These are phyloP conservation scores for Lecanoromycetidae sp. DNA, from an alignment of 2,329 filamentous ascomycete species.

Conservation along the genomic window DNA sequence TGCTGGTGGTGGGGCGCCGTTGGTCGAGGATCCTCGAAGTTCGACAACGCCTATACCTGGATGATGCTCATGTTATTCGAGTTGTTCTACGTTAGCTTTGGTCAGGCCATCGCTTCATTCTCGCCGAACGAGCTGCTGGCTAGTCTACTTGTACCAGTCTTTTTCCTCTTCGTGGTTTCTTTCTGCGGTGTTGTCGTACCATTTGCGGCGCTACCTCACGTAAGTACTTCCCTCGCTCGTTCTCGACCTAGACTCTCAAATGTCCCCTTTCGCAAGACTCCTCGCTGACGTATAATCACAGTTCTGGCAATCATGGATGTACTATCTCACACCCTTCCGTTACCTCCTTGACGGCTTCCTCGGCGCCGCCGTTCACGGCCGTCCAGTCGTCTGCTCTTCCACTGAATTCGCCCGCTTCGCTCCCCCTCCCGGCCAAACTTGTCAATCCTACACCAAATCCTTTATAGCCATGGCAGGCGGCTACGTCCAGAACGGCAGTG, in stretches of 20 bases:
- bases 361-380: constrained; percentile 41
- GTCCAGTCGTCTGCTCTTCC: constrained; percentile 43
- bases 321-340: constrained; percentile 55
- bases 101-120: constrained; percentile 53
- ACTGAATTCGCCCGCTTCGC: constrained; percentile 50
- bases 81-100: constrained; percentile 52
- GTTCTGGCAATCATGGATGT: constrained; percentile 59
- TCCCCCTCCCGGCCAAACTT: constrained; percentile 47
- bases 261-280: no score
- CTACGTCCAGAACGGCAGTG: constrained; percentile 45
- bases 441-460: constrained; percentile 44
- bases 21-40: constrained; percentile 43
- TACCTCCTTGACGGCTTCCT: constrained; percentile 55
- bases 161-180: constrained; percentile 51
- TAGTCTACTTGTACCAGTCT: constrained; percentile 15
- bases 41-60: constrained; percentile 50
- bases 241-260: background rate
- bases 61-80: constrained; percentile 55
- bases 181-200: constrained; percentile 69
- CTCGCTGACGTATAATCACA: background rate
- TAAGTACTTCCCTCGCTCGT: background rate
- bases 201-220: constrained; percentile 43
- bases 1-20: constrained; percentile 52
- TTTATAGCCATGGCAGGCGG: constrained; percentile 46
- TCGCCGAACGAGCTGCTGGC: constrained; percentile 17